A percentile compares a stretch with the other conserved stretches of the same genome.
phyloP scores from a whole-genome alignment of 2,329 filamentous ascomycete genomes.

The Magnaporthiopsis rhizophila region DNA sequence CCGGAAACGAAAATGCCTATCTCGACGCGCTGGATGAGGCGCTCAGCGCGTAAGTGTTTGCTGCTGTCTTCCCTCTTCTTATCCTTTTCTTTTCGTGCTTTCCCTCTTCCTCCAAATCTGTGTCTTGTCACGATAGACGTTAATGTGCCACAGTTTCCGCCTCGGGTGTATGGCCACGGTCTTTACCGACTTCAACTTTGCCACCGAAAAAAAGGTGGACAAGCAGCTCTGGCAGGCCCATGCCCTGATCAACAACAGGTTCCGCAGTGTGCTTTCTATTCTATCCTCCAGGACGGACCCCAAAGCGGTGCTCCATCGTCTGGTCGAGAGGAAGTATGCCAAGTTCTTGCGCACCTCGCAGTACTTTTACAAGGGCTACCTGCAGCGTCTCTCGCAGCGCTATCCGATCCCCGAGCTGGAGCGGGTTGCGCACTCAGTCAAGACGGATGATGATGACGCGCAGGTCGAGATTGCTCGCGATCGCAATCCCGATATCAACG shows the following conservation, averaged over 20 bases:
- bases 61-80: background rate
- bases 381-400: constrained; percentile 63
- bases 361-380: constrained; percentile 79
- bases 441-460: constrained; percentile 34
- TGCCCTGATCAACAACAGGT: constrained; percentile 67
- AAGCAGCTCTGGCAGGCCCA: constrained; percentile 71
- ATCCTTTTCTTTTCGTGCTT: no score
- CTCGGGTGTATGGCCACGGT: constrained; percentile 63
- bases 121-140: background rate
- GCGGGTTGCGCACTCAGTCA: constrained; percentile 33
- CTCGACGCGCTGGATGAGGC: constrained; percentile 1
- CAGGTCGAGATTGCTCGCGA: constrained; percentile 34
- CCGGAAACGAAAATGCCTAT: constrained; percentile 6
- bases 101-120: background rate
- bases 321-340: constrained; percentile 72
- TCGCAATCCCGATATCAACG: constrained; percentile 30
- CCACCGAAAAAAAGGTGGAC: constrained; percentile 57
- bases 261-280: constrained; percentile 59
- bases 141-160: constrained; percentile 49
- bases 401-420: constrained; percentile 38
- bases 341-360: constrained; percentile 83
- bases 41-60: constrained; percentile 2
- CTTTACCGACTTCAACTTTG: constrained; percentile 63
- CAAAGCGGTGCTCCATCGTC: constrained; percentile 59
- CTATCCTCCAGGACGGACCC: constrained; percentile 31